Evolutionary conservation across 1,139 yeast genomes (phyloP), one percentile per base, ranked within the genome.

Genomic region (Lodderomyces jiufengensis): DNA sequence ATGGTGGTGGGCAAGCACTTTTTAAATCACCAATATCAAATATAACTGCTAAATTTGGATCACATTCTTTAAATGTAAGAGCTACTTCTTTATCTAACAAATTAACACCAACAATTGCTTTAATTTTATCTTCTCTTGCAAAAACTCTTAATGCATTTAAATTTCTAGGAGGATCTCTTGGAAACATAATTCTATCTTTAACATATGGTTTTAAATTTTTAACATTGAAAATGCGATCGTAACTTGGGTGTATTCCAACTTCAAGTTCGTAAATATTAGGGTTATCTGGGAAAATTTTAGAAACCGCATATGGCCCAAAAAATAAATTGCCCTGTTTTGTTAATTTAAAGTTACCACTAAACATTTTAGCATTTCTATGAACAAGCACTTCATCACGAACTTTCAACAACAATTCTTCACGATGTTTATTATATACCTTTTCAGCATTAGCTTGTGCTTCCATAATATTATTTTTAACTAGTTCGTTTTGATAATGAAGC

Each of bases 131-230:
- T 10, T n/a, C 11, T 21, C 13, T 28, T 3, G 31, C 31, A 11
- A 18, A 28, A 3, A 14, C 12, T 21, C 22, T 28, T 15, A 28
- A 28, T 16, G 12, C 12, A 11, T 28, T 20, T 3, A 24, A 5
- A 28, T 20, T 28, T 21, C 4, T n/a, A 20, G 31, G 31, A 20
- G 24, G 24, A 7, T 16, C 10, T 28, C 15, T 18, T 18, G 20
- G 20, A 5, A 5, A 7, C 20, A 18, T 18, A 5, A 18, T 18
- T 5, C 20, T 18, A 5, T n/a, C n/a, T n/a, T n/a, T n/a, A n/a
- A n/a, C n/a, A n/a, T n/a, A n/a, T n/a, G n/a, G n/a, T 37, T 33
- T 27, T 21, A 27, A 18, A 18, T 18, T 5, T 20, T 31, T 29
- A 7, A 25, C 10, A 13, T 31, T 24, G 9, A 10, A n/a, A 21